phyloP scores from a whole-genome alignment of 108 stramenopile genomes.

The Mayamaea pseudoterrestris region DNA sequence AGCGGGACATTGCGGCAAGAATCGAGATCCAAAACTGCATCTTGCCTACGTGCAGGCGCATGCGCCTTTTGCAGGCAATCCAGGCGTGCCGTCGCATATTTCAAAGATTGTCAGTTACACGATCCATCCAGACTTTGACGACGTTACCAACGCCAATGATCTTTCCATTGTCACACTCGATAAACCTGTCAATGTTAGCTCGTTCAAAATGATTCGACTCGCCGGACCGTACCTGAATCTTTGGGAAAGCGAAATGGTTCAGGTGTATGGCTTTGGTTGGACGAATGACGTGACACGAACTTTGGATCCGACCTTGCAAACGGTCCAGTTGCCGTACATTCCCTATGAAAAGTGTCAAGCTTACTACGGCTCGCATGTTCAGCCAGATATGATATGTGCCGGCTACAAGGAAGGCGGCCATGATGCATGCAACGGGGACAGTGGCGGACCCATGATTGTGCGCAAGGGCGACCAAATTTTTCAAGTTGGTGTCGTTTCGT shows the following conservation, averaged over 20 bases:
- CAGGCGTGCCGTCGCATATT: neutral
- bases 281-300: neutral
- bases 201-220: neutral
- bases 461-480: neutral
- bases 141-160: neutral
- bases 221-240: neutral
- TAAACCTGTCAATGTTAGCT: neutral
- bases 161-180: conserved; percentile 3
- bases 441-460: conserved; percentile 10
- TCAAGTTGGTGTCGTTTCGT: conserved; percentile 10
- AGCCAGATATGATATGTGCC: conserved; percentile 5
- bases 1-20: conserved; percentile 30
- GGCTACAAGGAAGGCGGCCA: conserved; percentile 8
- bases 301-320: neutral
- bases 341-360: neutral
- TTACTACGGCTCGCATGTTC: neutral
- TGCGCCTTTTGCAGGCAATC: too few relatives aligned
- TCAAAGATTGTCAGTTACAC: neutral
- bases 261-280: conserved; percentile 3
- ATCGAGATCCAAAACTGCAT: neutral
- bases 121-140: neutral
- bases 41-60: neutral
- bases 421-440: conserved; percentile 27
- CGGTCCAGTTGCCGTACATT: neutral
- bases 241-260: neutral